Evolutionary conservation across 129 eudicot genomes (phyloP), one percentile per base, ranked within the genome.

Genomic region (Arctium lappa): DNA sequence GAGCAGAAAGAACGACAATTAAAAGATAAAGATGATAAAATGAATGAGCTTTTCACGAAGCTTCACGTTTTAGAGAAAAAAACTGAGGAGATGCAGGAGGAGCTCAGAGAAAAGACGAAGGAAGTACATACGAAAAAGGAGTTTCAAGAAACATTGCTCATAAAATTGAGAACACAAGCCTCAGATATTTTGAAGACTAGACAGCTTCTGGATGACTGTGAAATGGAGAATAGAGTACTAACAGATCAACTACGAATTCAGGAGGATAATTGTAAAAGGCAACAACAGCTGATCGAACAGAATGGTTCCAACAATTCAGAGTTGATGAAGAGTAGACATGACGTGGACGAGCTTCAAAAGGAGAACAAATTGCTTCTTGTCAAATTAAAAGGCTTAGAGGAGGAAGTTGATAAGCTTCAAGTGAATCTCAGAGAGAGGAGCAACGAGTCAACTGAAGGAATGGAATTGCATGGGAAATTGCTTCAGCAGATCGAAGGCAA

Each of bases 401-500:
- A 83, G 63, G 80, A 93, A 78, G 83, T 90, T 82, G 91, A 90
- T 72, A 82, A 86, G 86, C 94, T 92, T 88, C 93, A 85, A 66
- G 71, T 12, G 16, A 70, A 81, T 70, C 84, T 92, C 5, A 77
- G 79, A 77, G 89, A 85, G 78, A 86, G 77, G 87, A 83, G 79
- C 62, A 77, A 80, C 33, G 97, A 90, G 71, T 75, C 90, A 15
- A 72, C 88, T 69, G 94, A 93, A 79, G 90, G 83, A 80, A 90
- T 88, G 86, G 92, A 92, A 81, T 79, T 90, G 83, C 92, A 91
- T 82, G 86, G 83, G 60, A 91, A 90, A 86, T 85, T 93, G 77
- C 90, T 88, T 72, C 89, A 86, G 76, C 94, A 93, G 86, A 90
- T 96, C 84, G 90, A 93, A 86, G 81, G 69, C n/a, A 90, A 80